Conservation (phyloP, 75 land plant genomes). For the Azolla pinnata region DNA sequence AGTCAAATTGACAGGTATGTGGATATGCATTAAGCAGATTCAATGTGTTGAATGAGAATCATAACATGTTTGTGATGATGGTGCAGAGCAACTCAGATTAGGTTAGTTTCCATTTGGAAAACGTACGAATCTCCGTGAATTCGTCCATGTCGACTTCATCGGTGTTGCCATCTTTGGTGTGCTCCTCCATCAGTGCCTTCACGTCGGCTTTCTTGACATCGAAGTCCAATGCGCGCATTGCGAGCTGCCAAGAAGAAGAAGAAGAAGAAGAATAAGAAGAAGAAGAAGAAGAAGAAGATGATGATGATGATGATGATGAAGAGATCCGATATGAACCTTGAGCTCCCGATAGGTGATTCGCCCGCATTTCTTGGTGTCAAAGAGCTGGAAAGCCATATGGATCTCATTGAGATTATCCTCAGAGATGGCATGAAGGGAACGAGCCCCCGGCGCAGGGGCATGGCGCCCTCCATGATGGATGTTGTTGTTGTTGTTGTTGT, state of each 20-base stretch:
- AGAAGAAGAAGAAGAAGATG: not conserved
- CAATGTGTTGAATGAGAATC: not conserved
- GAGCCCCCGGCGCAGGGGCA: not conserved
- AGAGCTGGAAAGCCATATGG: conserved; percentile 32
- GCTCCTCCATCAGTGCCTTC: conserved; percentile 22
- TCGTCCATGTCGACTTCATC: conserved; percentile 26
- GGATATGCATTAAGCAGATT: too few species aligned
- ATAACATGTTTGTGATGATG: not conserved
- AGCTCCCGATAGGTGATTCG: conserved; percentile 23
- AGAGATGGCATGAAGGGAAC: not conserved
- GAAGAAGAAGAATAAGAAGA: too few species aligned
- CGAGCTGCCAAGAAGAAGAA: conserved; percentile 10
- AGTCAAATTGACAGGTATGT: too few species aligned
- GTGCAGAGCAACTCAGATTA: not conserved
- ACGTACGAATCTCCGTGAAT: conserved; percentile 32
- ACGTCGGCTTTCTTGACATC: conserved; percentile 32
- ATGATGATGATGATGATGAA: not conserved
- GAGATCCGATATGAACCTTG: conserved; percentile 14
- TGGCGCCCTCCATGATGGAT: not conserved
- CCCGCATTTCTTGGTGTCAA: conserved; percentile 29
- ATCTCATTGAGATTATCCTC: conserved; percentile 31
- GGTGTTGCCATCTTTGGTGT: conserved; percentile 17
- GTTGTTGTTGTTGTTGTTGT: not conserved
- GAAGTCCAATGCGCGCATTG: conserved; percentile 34
- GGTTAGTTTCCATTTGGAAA: too few species aligned